Evolutionary conservation across 2,329 filamentous ascomycete genomes (phyloP), one percentile per base, ranked within the genome.

Genomic region (Orbilia ellipsospora): DNA sequence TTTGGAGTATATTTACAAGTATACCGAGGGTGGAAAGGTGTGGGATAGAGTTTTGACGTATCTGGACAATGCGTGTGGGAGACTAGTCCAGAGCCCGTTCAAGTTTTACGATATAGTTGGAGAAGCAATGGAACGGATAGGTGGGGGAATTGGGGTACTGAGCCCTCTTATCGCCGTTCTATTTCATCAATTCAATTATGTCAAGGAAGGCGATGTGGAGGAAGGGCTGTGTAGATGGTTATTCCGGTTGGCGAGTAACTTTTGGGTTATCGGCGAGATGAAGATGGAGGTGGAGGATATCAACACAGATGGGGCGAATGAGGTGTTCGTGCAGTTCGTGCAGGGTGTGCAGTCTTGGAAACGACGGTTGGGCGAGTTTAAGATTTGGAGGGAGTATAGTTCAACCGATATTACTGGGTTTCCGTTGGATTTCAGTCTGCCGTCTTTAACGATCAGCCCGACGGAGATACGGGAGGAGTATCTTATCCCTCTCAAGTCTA

Each of bases 171-270:
- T 75, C 2, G 64, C 72, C 6, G 72, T 54, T 5, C 15, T 75
- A 10, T 75, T 75, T 20, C 72, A 75, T 36, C 72, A 75, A n/a
- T 75, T 75, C 36, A 75, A 75, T n/a, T 75, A 69, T 64, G 44
- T 75, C 10, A 69, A 75, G 31, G 52, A 31, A 10, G 23, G 31
- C 18, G 72, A 54, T 7, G 59, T 64, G n/a, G 1, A 64, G 20
- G 36, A 65, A 16, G 54, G n/a, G 0, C 23, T 75, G 15, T 64
- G 59, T 26, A n/a, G 26, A 16, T 75, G 72, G 72, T 15, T 75
- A 13, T 57, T 75, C 2, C 52, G 64, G n/a, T 23, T 75, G 28
- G 52, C 72, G 7, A 59, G 44, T 12, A 75, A 65, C 31, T 50
- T 75, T 15, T 69, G 72, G 64, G 54, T 59, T 15, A 64, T 69